phyloP scores from a whole-genome alignment of 2,329 filamentous ascomycete species.

The Penicillium sp. region DNA sequence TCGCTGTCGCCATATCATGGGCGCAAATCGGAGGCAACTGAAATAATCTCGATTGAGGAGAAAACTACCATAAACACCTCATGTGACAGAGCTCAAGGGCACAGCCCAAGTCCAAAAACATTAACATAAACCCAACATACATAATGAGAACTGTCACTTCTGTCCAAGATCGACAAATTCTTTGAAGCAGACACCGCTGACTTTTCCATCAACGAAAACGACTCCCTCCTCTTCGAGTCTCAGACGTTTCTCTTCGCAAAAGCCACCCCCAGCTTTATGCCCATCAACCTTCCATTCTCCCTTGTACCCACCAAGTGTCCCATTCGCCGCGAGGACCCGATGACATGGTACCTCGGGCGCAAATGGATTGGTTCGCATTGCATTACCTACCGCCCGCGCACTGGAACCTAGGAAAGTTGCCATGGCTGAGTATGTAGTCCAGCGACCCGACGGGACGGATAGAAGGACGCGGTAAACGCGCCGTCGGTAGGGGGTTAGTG shows the following conservation, averaged over 20 bases:
- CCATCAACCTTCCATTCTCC: slow-evolving; percentile 51
- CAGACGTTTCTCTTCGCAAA: slow-evolving; percentile 40
- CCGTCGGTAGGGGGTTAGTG: slow-evolving; percentile 53
- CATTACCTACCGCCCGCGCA: slow-evolving; percentile 75
- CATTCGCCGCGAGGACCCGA: slow-evolving; percentile 72
- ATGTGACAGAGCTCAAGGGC: too few species aligned
- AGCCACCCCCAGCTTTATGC: slow-evolving; percentile 31
- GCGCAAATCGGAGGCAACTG: too few species aligned
- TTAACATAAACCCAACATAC: too few species aligned
- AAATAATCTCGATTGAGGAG: too few species aligned
- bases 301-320: slow-evolving; percentile 56
- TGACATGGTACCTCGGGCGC: slow-evolving; percentile 82
- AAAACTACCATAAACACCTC: too few species aligned
- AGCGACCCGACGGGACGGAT: slow-evolving; percentile 72
- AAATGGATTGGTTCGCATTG: slow-evolving; percentile 76
- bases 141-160: slow-evolving; percentile 13
- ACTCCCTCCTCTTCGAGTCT: slow-evolving; percentile 40
- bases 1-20: too few species aligned
- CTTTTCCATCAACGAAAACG: slow-evolving; percentile 32
- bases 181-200: slow-evolving; percentile 33
- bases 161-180: slow-evolving; percentile 28
- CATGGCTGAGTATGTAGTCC: slow-evolving; percentile 76
- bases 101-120: background rate
- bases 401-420: slow-evolving; percentile 69
- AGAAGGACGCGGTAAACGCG: slow-evolving; percentile 70